These are phyloP conservation scores for Pseudonitzschia pungens DNA, from an alignment of 108 stramenopile species.

Conservation along the genomic window DNA sequence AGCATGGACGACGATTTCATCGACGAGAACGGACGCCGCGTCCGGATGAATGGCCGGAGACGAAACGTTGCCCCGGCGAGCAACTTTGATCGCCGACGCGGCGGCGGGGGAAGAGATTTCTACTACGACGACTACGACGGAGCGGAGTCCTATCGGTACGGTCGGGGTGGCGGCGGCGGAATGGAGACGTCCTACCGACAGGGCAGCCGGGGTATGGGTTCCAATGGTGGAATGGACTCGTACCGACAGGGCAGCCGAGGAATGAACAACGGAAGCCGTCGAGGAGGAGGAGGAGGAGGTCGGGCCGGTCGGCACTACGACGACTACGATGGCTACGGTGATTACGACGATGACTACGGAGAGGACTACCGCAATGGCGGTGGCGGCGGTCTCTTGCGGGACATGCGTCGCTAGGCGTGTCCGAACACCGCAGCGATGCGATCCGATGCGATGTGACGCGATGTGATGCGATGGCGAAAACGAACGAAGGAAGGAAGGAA, in stretches of 20 bases:
- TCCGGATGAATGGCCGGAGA: neutral
- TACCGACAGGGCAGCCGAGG: neutral
- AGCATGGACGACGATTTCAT: neutral
- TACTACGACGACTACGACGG: neutral
- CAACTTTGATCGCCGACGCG: neutral
- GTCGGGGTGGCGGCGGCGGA: neutral
- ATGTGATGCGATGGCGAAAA: too few species aligned
- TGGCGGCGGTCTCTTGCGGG: conserved; percentile 7
- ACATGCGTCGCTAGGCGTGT: neutral
- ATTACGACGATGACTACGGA: neutral
- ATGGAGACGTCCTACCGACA: neutral
- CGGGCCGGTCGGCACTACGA: neutral
- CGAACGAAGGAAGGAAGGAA: too few species aligned
- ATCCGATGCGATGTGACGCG: too few species aligned
- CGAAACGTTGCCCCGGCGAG: neutral
- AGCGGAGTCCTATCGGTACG: neutral
- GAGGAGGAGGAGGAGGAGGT: neutral
- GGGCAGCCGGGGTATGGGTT: neutral
- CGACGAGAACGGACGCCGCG: neutral
- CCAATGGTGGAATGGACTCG: too few species aligned
- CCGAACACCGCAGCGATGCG: too few species aligned
- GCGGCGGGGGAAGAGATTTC: neutral
- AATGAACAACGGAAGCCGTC: neutral
- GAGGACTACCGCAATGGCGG: neutral
- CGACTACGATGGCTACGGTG: neutral